phyloP scores from a whole-genome alignment of 176 grass and related monocot species.

The Pontederia paniculata region DNA sequence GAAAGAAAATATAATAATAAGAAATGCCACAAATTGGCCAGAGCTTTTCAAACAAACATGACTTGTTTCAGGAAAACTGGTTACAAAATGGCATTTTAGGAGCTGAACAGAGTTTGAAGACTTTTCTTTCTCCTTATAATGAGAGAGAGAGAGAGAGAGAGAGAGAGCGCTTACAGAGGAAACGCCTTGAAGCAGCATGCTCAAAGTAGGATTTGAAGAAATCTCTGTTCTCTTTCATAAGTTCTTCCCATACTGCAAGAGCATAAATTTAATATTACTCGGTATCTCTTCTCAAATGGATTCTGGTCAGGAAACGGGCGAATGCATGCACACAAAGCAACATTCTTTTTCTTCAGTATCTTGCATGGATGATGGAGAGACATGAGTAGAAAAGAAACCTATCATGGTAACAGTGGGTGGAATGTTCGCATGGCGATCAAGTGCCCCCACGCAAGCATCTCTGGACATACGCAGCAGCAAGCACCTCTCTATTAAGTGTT shows the following conservation, averaged over 20 bases:
- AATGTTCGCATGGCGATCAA: conserved; percentile 49
- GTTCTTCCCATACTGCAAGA: neutral
- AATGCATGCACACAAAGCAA: neutral
- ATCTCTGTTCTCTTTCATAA: neutral
- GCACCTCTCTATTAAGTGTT: conserved; percentile 80
- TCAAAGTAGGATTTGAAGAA: neutral
- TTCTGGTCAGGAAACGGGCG: neutral
- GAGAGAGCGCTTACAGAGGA: too few relatives aligned
- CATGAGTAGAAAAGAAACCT: conserved; percentile 18
- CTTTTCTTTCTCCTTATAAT: too few relatives aligned
- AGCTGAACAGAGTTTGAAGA: too few relatives aligned
- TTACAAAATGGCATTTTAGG: too few relatives aligned
- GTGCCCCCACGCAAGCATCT: conserved; percentile 57
- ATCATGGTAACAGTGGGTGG: conserved; percentile 55
- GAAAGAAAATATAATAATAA: too few relatives aligned
- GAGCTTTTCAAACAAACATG: too few relatives aligned
- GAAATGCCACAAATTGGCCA: too few relatives aligned
- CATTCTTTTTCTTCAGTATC: neutral
- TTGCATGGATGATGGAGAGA: neutral
- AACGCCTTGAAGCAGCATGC: too few relatives aligned
- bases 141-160: too few relatives aligned
- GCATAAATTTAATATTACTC: neutral
- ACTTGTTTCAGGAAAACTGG: too few relatives aligned
- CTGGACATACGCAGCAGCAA: conserved; percentile 60
- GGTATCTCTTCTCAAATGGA: neutral